Evolutionary conservation across 129 eudicot species (phyloP).

Genomic region (Flaveria sonorensis): DNA sequence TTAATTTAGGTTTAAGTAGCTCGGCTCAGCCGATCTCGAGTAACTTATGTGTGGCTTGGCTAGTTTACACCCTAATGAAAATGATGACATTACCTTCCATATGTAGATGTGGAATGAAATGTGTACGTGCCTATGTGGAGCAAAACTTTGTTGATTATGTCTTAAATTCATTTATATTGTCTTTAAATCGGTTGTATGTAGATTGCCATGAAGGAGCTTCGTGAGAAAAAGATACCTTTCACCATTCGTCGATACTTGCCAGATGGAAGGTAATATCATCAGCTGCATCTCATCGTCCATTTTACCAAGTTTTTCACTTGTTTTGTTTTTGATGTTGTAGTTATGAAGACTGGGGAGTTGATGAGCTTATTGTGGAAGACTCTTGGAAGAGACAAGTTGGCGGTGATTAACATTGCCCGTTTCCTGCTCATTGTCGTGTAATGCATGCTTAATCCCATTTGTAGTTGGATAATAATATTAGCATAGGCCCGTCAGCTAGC

Average conservation of each 20-base stretch:
- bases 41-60: not conserved
- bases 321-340: conserved; percentile 32
- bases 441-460: not conserved
- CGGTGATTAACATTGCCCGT: conserved; percentile 39
- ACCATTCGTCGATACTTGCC: conserved; percentile 88
- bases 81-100: not conserved
- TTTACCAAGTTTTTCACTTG: not conserved
- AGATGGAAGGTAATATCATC: conserved; percentile 74
- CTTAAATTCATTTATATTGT: not conserved
- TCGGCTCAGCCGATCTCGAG: not conserved
- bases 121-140: too few relatives aligned
- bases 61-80: not conserved
- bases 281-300: not conserved
- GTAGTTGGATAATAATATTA: not conserved
- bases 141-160: not conserved
- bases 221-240: conserved; percentile 82
- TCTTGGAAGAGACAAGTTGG: conserved; percentile 99
- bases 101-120: too few relatives aligned
- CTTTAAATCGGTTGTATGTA: conserved; percentile 14
- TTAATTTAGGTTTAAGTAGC: not conserved
- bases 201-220: conserved; percentile 99
- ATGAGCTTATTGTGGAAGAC: conserved; percentile 94
- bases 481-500: not conserved
- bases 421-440: too few relatives aligned
- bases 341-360: conserved; percentile 98